phyloP scores from a whole-genome alignment of 23 red algal genomes.

The Gracilaria vermiculophylla region DNA sequence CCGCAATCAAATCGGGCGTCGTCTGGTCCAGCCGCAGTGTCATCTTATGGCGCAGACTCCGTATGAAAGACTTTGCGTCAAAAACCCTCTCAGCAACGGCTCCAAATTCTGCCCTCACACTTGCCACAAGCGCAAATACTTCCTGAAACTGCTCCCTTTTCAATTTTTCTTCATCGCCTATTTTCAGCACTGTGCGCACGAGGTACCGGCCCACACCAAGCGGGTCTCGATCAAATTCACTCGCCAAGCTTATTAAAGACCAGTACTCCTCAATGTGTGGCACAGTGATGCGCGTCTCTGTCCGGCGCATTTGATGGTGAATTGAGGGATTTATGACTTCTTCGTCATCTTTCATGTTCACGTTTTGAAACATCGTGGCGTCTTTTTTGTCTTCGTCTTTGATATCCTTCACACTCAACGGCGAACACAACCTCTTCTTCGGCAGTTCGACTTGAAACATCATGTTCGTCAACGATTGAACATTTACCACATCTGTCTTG shows the following conservation, averaged over 20 bases:
- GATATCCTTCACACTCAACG: not conserved
- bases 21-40: not conserved
- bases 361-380: not conserved
- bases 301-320: not conserved
- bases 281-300: not conserved
- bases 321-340: not conserved
- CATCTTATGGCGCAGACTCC: not conserved
- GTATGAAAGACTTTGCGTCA: not conserved
- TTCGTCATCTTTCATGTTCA: not conserved
- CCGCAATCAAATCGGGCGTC: not conserved
- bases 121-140: not conserved
- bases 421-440: not conserved
- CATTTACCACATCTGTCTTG: too few species aligned
- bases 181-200: not conserved
- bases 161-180: not conserved
- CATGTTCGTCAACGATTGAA: too few species aligned
- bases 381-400: not conserved
- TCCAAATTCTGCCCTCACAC: not conserved
- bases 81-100: not conserved
- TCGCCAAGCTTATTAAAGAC: not conserved
- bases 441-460: too few species aligned
- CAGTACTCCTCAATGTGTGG: not conserved
- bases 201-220: not conserved
- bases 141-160: not conserved
- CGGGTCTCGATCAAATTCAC: not conserved